Conservation (phyloP, 257 asterid genomes). For the Buddleja alternifolia region DNA sequence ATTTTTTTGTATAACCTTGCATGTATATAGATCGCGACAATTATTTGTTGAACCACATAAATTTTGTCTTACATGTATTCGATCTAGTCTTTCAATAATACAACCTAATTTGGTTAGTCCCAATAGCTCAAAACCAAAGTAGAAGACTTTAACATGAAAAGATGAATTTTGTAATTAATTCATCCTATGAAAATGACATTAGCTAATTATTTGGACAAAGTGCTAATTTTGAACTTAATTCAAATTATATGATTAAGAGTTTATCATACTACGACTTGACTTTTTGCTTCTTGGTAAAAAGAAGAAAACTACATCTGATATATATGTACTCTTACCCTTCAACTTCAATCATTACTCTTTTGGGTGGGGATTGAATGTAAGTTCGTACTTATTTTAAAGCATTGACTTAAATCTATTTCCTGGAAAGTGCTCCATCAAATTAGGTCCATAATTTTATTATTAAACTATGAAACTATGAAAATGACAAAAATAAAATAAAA, state of each 20-base stretch:
- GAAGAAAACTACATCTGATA: neutral
- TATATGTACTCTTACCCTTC: neutral
- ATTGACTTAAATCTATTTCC: slow-evolving; percentile 42
- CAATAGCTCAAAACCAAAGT: too few relatives aligned
- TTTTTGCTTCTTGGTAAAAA: slow-evolving; percentile 10
- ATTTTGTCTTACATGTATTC: too few relatives aligned
- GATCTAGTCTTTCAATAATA: too few relatives aligned
- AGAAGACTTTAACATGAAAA: neutral
- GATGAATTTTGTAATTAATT: neutral
- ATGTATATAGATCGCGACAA: too few relatives aligned
- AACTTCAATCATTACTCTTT: slow-evolving; percentile 8
- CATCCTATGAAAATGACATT: slow-evolving; percentile 19
- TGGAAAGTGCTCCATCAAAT: slow-evolving; percentile 39
- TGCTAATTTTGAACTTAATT: neutral
- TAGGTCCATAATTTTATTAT: neutral
- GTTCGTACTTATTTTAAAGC: slow-evolving; percentile 12
- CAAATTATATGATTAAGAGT: neutral
- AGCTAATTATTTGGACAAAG: neutral
- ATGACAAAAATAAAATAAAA: neutral
- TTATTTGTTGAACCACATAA: too few relatives aligned
- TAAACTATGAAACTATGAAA: slow-evolving; percentile 16
- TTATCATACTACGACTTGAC: slow-evolving; percentile 23
- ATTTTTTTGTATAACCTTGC: too few relatives aligned
- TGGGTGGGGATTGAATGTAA: slow-evolving; percentile 26
- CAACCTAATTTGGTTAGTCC: too few relatives aligned